Evolutionary conservation across 2,329 filamentous ascomycete species (phyloP).

Genomic region (Colletotrichum sp.): DNA sequence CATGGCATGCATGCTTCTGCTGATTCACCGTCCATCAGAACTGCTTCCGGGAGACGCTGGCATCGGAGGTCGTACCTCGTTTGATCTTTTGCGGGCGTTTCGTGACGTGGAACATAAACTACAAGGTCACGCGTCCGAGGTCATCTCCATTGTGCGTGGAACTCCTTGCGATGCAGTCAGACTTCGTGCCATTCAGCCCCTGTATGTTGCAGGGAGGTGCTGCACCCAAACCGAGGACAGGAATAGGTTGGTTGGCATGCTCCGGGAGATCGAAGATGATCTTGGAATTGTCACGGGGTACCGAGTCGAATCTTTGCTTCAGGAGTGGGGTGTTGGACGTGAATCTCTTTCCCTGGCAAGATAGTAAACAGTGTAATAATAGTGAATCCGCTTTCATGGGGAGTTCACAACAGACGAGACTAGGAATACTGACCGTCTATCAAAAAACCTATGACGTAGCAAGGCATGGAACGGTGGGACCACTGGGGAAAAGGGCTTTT

Average conservation of each 20-base stretch:
- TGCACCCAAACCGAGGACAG: background rate
- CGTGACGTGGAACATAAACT: background rate
- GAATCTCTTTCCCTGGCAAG: background rate
- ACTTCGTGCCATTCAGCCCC: background rate
- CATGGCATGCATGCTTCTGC: background rate
- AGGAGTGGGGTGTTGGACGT: background rate
- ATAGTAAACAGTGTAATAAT: background rate
- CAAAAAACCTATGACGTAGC: background rate
- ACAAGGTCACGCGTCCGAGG: background rate
- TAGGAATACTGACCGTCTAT: background rate
- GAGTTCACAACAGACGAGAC: rapidly evolving
- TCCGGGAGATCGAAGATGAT: background rate
- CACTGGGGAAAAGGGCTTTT: background rate
- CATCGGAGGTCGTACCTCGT: background rate
- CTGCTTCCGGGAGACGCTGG: background rate
- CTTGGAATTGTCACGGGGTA: background rate
- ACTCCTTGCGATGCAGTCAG: background rate
- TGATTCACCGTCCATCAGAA: background rate
- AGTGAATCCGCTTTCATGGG: background rate
- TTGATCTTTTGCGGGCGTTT: background rate
- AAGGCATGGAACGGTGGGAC: background rate
- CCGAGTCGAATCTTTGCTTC: background rate
- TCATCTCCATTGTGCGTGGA: background rate
- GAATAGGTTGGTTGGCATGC: background rate
- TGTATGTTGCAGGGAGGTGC: background rate